phyloP scores from a whole-genome alignment of 305 asterid genomes.

The Euphrasia arctica region DNA sequence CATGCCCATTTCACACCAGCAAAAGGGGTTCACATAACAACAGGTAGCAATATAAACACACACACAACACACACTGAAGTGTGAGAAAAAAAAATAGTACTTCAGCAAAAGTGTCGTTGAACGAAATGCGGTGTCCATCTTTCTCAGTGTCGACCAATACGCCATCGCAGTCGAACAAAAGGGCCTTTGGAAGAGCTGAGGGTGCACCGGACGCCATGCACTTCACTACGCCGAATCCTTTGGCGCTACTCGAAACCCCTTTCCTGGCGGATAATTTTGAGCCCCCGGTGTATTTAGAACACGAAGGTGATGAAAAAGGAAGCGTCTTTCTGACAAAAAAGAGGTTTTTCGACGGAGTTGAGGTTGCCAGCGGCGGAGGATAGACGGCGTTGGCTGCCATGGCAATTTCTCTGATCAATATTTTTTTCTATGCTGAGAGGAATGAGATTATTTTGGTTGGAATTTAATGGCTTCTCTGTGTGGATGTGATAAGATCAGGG shows the following conservation, averaged over 20 bases:
- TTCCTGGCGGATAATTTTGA: constrained; percentile 33
- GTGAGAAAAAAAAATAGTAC: constrained; percentile 30
- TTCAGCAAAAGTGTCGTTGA: constrained; percentile 88
- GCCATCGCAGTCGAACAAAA: constrained; percentile 93
- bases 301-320: constrained; percentile 31
- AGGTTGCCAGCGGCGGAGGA: constrained; percentile 44
- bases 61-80: background rate
- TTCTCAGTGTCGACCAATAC: constrained; percentile 97
- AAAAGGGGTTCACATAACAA: background rate
- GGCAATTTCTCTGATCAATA: constrained; percentile 9
- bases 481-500: constrained; percentile 6
- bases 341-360: constrained; percentile 30
- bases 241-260: constrained; percentile 22
- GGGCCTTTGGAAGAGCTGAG: constrained; percentile 65
- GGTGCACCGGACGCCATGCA: constrained; percentile 53
- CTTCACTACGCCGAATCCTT: constrained; percentile 38
- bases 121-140: constrained; percentile 95
- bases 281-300: constrained; percentile 25
- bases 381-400: constrained; percentile 65
- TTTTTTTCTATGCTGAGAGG: too few species aligned
- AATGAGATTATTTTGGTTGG: constrained; percentile 32
- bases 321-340: constrained; percentile 28
- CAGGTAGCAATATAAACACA: background rate
- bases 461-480: constrained; percentile 29
- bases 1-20: constrained; percentile 10